These are phyloP conservation scores for Pseudodiploospora longispora DNA, from an alignment of 2,329 filamentous ascomycete genomes.

Conservation along the genomic window DNA sequence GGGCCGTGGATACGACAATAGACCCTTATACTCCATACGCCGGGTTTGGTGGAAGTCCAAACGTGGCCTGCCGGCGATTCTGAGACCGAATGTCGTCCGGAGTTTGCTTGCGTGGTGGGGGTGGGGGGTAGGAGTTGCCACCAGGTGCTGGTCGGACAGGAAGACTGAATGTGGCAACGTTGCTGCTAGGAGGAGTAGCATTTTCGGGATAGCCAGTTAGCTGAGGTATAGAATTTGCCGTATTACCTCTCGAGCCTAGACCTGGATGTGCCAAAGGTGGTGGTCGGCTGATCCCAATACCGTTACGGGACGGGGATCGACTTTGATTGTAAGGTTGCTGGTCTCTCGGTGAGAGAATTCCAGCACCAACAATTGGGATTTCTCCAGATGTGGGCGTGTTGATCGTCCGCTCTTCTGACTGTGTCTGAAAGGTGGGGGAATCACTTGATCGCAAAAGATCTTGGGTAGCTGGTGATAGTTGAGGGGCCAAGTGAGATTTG, in stretches of 20 bases:
- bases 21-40: constrained; percentile 24
- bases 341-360: constrained; percentile 47
- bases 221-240: constrained; percentile 46
- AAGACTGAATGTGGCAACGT: constrained; percentile 48
- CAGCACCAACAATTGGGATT: constrained; percentile 56
- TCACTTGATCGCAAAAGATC: constrained; percentile 61
- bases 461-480: constrained; percentile 69
- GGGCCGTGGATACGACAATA: not conserved
- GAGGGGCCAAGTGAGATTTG: constrained; percentile 83
- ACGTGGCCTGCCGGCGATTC: constrained; percentile 44
- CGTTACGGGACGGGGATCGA: constrained; percentile 45
- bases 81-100: constrained; percentile 46
- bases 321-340: constrained; percentile 35
- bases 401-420: constrained; percentile 36
- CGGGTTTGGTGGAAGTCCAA: constrained; percentile 39
- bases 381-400: constrained; percentile 63
- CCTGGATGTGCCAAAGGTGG: constrained; percentile 37
- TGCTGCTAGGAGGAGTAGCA: constrained; percentile 33
- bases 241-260: constrained; percentile 42
- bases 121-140: constrained; percentile 47
- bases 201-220: constrained; percentile 30
- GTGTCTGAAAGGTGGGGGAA: constrained; percentile 41
- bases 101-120: constrained; percentile 50
- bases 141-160: constrained; percentile 57
- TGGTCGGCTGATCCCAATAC: constrained; percentile 37